Evolutionary conservation across 2,329 filamentous ascomycete species (phyloP), one percentile per base, ranked within the genome.

Genomic region (Penicillium brasilianum): DNA sequence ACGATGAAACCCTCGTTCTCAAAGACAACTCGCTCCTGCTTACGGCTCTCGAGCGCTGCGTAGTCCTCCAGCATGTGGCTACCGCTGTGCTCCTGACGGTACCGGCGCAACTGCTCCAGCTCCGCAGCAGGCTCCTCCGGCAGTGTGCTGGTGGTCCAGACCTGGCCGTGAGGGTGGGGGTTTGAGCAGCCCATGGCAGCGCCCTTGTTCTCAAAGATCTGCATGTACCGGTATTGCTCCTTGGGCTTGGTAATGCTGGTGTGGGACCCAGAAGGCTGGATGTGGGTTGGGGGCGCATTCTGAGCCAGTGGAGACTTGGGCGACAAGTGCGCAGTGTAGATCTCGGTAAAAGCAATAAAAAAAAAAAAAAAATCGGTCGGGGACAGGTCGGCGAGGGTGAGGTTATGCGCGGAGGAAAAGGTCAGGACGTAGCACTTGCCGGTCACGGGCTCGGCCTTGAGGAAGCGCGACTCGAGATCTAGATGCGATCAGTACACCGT

Each of bases 171-270:
- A 0, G 95, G 95, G 76, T 99, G 95, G 0, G 95, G 95, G 76
- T 99, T 99, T 1, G 94, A 98, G 82, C 95, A 99, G 55, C 95
- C 95, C 95, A 99, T 99, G 11, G 94, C 92, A 0, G 91, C 88
- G 55, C 95, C 95, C 80, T 99, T 99, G 83, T 99, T 99, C 81
- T 99, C 95, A 65, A 99, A 99, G 66, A 99, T 98, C 76, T 99
- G 95, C 93, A 99, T 97, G 80, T 96, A 98, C 57, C 90, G 87
- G 71, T 96, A 92, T 78, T 96, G 92, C 56, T 90, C 85, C 55
- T 84, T 87, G 4, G 92, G 89, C 30, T 80, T 78, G 8, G 79
- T 68, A 18, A 85, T 74, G 52, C 72, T 72, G 22, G 79, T 75
- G 13, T 81, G 77, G 10, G 81, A 77, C 22, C 80, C 78, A 39